Evolutionary conservation across 2,329 filamentous ascomycete genomes (phyloP).

Genomic region (Talaromyces pinophilus): DNA sequence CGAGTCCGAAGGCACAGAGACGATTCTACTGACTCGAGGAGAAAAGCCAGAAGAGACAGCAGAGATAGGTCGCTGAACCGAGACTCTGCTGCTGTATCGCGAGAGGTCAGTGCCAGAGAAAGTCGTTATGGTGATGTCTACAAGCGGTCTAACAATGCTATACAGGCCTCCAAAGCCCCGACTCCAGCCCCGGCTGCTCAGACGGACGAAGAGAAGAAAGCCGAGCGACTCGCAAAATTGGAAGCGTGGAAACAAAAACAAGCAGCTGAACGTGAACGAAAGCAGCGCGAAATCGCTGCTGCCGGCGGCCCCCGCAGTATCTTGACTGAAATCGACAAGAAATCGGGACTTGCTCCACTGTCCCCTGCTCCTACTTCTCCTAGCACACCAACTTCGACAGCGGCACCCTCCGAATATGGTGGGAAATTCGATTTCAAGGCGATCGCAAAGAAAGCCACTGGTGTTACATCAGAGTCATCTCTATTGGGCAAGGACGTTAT

Average conservation of each 20-base stretch:
- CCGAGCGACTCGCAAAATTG: slow-evolving; percentile 75
- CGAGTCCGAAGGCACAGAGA: slow-evolving; percentile 65
- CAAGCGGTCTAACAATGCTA: slow-evolving; percentile 25
- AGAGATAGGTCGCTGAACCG: slow-evolving; percentile 57
- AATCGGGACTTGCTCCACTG: slow-evolving; percentile 58
- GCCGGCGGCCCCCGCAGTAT: slow-evolving; percentile 66
- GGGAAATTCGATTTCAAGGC: slow-evolving; percentile 87
- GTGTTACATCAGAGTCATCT: slow-evolving; percentile 57
- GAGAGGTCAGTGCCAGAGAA: slow-evolving; percentile 56
- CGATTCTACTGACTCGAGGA: slow-evolving; percentile 69
- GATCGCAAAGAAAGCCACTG: slow-evolving; percentile 75
- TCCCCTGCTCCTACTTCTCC: slow-evolving; percentile 56
- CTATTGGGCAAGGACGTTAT: slow-evolving; percentile 59
- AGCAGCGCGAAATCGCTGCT: slow-evolving; percentile 66
- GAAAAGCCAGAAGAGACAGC: slow-evolving; percentile 66
- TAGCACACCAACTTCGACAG: slow-evolving; percentile 37
- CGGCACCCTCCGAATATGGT: slow-evolving; percentile 55
- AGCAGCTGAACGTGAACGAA: slow-evolving; percentile 69
- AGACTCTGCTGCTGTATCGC: slow-evolving; percentile 52
- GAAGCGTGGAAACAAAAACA: slow-evolving; percentile 93
- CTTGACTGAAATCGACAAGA: slow-evolving; percentile 72
- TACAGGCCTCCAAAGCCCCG: slow-evolving; percentile 58
- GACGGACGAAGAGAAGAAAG: slow-evolving; percentile 73
- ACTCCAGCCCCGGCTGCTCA: slow-evolving; percentile 51
- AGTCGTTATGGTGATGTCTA: not conserved